These are phyloP conservation scores for Kandelia obovata DNA, from an alignment of 345 rosid genomes.

Conservation along the genomic window DNA sequence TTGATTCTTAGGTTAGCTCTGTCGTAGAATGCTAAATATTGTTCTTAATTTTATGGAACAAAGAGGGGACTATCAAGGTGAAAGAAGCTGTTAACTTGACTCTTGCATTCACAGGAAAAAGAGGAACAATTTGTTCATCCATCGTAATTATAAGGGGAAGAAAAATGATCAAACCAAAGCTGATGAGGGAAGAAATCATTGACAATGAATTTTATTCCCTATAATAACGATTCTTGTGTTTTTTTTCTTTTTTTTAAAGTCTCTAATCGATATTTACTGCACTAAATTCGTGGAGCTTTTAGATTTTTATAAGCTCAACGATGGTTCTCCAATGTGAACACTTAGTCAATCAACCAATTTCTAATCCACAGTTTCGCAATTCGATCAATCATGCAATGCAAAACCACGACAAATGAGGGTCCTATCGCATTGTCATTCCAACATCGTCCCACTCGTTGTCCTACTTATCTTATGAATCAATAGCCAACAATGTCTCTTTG, in stretches of 20 bases:
- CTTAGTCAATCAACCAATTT: background rate
- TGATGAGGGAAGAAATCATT: background rate
- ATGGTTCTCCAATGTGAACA: background rate
- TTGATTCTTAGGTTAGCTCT: too few species aligned
- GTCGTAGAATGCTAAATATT: too few species aligned
- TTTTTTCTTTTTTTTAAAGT: too few species aligned
- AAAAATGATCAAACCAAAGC: background rate
- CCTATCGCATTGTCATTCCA: constrained; percentile 2
- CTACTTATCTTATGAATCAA: constrained; percentile 14
- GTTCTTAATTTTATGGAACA: too few species aligned
- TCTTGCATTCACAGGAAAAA: too few species aligned
- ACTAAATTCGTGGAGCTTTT: too few species aligned
- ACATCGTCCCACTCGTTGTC: background rate
- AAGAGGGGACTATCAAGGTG: too few species aligned
- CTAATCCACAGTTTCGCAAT: background rate
- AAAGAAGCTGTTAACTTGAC: too few species aligned
- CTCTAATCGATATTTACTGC: too few species aligned
- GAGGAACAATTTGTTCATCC: background rate
- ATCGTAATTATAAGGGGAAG: background rate
- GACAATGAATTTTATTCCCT: constrained; percentile 2
- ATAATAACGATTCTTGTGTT: background rate
- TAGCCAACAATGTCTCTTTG: constrained; percentile 21
- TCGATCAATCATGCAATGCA: background rate
- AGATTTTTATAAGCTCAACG: too few species aligned
- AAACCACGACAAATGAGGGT: constrained; percentile 17